Base-by-base conservation (phyloP, 768 basidiomycete genomes). In the Lactarius evosmus region DNA sequence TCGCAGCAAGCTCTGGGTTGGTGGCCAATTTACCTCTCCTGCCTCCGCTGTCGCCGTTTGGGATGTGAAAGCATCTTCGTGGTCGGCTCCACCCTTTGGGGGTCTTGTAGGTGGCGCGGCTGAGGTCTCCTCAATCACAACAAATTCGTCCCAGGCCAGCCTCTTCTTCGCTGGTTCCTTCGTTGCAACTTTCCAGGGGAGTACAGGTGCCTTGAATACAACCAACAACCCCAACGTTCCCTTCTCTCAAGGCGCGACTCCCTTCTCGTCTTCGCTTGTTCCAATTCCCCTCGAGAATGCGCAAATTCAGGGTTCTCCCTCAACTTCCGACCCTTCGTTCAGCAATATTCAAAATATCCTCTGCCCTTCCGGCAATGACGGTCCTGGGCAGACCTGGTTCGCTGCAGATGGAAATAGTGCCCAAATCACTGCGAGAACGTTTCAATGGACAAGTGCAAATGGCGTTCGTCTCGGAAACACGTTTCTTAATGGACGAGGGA, bases 391-490 rank as follows among this genome's bases (percentile, higher is more conserved):
- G 70, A 85, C 87, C 1, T 99, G 96, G 96, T 83, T 96, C 58
- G 89, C 86, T 38, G 79, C 83, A 54, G 87, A 93, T 71, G 86
- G 83, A 22, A 85, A 79, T 30, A 76, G 79, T 27, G 89, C 93
- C 2, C 79, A 89, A 60, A 83, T 98, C 68, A 93, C 89, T 32
- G 78, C 93, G 50, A 81, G 88, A 62, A 82, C 86, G n/a, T 91
- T 88, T 72, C 78, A 85, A 30, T 88, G 81, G 71, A 83, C 91
- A 61, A 85, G 82, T 55, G 89, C 86, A 3, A 85, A 80, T 61
- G 97, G 96, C 5, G 72, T 98, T 54, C 85, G 97, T 51, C 78
- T 99, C 32, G 95, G 94, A 30, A 98, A 99, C 76, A 95, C 94
- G 8, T 92, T 96, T 74, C 80, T 87, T 66, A 75, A 80, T 56